Evolutionary conservation across 2,329 filamentous ascomycete genomes (phyloP).

Genomic region (Neocatenulostroma microsporum): DNA sequence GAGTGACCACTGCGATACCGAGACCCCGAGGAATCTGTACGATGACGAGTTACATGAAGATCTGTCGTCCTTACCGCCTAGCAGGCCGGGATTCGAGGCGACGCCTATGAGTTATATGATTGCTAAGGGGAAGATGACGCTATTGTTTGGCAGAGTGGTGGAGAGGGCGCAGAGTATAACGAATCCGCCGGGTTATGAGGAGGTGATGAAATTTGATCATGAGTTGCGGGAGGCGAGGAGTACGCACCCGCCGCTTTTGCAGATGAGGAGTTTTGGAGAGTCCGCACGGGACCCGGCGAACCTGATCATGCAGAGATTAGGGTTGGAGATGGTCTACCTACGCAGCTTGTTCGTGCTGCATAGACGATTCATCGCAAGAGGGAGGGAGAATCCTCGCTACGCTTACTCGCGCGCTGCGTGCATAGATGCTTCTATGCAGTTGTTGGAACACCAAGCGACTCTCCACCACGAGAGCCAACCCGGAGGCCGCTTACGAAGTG

Average conservation of each 20-base stretch:
- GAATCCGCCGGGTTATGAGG: constrained; percentile 54
- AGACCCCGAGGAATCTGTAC: constrained; percentile 68
- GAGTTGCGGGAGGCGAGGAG: constrained; percentile 51
- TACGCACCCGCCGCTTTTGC: constrained; percentile 71
- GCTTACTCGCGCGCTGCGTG: constrained; percentile 75
- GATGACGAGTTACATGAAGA: constrained; percentile 70
- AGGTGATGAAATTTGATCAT: constrained; percentile 53
- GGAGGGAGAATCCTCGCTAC: constrained; percentile 71
- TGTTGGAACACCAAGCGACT: constrained; percentile 68
- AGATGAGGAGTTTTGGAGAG: constrained; percentile 65
- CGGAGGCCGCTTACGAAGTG: constrained; percentile 61
- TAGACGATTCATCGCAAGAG: constrained; percentile 72
- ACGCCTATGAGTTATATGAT: constrained; percentile 76
- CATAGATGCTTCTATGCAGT: constrained; percentile 76
- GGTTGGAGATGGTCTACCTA: constrained; percentile 75
- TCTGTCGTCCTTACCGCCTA: constrained; percentile 59
- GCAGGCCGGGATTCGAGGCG: constrained; percentile 59
- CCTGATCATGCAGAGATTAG: constrained; percentile 72
- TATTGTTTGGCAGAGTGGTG: constrained; percentile 63
- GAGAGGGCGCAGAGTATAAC: constrained; percentile 56
- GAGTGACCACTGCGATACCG: constrained; percentile 65
- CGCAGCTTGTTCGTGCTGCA: constrained; percentile 87
- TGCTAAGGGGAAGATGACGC: constrained; percentile 59
- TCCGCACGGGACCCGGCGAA: constrained; percentile 60
- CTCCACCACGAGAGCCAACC: constrained; percentile 67